Base-by-base conservation (phyloP, 2,329 filamentous ascomycete species). In the Emmonsiellopsis sp. region DNA sequence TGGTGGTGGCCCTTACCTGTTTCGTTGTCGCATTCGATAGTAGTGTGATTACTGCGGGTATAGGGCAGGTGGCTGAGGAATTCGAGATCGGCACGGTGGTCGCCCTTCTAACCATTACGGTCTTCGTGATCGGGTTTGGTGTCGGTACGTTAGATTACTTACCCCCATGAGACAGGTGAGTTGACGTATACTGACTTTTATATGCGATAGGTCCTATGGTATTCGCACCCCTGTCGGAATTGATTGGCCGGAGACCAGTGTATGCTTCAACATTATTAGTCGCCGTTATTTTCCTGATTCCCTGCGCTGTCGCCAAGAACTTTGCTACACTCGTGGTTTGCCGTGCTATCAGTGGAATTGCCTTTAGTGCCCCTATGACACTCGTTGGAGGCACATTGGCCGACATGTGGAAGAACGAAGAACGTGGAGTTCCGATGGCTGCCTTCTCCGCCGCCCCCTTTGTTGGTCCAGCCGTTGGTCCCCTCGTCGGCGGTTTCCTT, bases 361-460 rank as follows among this genome's bases (percentile, higher is more conserved):
- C 86, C 5, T 92, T 92, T 66, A 90, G 85, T 9, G 88, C 88
- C 0, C 88, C 89, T 2, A 92, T 94, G 85, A 92, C 88, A 0
- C 77, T 93, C 1, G 88, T 91, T 7, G 89, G 88, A 43, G 89
- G 89, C 7, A 92, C 87, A 0, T 72, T 94, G 5, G 86, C 88
- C 9, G 89, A 94, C 72, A 69, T 93, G n/a, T 94, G 87, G 87
- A 82, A 73, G 55, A 88, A 84, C 50, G 88, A 93, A 66, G 88
- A 94, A 70, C 80, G 89, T 51, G 89, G 88, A 63, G 85, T 93
- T 1, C 87, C 89, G 15, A 93, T 94, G 88, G 88, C 88, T 2
- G 86, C 86, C 13, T 94, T 93, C 68, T 86, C 81, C 10, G 87
- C 88, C 2, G 88, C 88, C 0, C 89, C 89, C 0, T 93, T 93